Percentiles rank a stretch among this genome's conserved stretches.
Evolutionary conservation across 306 rosid genomes (phyloP).

Genomic region (Cicer chorassanicum): DNA sequence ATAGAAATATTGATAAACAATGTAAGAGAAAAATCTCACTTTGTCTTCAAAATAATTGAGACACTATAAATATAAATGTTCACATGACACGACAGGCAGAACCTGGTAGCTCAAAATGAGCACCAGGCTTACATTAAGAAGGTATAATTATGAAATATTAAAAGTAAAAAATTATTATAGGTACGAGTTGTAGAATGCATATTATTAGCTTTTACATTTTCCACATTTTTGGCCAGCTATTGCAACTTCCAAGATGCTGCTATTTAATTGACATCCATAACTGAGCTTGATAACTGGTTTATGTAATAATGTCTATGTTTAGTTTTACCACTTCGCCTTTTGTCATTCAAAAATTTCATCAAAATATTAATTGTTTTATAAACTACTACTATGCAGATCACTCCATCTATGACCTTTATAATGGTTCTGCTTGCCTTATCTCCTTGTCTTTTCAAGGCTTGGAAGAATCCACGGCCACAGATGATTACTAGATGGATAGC

Average conservation of each 20-base stretch:
- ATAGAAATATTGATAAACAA: neutral
- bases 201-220: conserved; percentile 25
- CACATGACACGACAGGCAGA: neutral
- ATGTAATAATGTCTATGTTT: conserved; percentile 1
- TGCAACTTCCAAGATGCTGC: conserved; percentile 23
- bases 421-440: conserved; percentile 83
- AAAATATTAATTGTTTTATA: conserved; percentile 37
- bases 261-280: conserved; percentile 25
- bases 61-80: conserved; percentile 5
- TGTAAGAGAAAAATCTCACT: neutral
- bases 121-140: neutral
- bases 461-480: conserved; percentile 77
- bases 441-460: conserved; percentile 87
- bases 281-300: conserved; percentile 32
- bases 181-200: conserved; percentile 12
- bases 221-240: conserved; percentile 21
- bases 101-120: neutral
- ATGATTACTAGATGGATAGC: conserved; percentile 84
- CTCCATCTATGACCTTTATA: conserved; percentile 65
- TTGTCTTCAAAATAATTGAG: neutral
- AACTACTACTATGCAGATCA: conserved; percentile 66
- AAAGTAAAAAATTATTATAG: neutral
- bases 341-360: conserved; percentile 10
- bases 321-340: conserved; percentile 12
- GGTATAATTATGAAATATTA: conserved; percentile 18